Percentiles rank a stretch among this genome's conserved stretches.
Evolutionary conservation across 202 grass and related monocot species (phyloP).

Genomic region (Panicum hallii): DNA sequence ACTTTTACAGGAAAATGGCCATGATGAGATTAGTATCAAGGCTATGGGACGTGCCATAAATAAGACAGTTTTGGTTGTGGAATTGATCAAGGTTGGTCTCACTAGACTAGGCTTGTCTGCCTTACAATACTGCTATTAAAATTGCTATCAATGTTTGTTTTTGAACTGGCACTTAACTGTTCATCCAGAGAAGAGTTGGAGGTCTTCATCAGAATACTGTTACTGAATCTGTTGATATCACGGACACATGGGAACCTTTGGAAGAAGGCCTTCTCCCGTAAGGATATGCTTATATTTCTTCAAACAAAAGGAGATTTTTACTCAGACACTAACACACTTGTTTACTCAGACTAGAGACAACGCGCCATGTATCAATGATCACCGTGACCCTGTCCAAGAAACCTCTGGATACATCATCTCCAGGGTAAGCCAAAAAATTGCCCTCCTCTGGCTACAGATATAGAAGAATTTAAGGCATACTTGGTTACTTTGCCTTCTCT

Average conservation of each 20-base stretch:
- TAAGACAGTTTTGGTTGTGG: constrained; percentile 85
- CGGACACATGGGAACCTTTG: constrained; percentile 94
- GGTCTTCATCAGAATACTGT: constrained; percentile 81
- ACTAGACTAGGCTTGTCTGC: neutral
- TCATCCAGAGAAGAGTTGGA: constrained; percentile 78
- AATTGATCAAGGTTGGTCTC: constrained; percentile 80
- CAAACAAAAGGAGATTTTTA: constrained; percentile 21
- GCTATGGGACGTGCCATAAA: constrained; percentile 94
- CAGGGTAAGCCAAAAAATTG: constrained; percentile 59
- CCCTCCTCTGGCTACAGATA: neutral
- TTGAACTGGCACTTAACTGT: constrained; percentile 28
- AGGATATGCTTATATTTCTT: constrained; percentile 37
- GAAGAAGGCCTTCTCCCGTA: constrained; percentile 98
- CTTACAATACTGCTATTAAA: constrained; percentile 13
- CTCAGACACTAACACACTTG: constrained; percentile 18
- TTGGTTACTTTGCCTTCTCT: neutral
- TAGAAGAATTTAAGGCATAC: neutral
- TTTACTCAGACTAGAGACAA: constrained; percentile 75
- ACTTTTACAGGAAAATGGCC: constrained; percentile 70
- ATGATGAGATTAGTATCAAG: constrained; percentile 84
- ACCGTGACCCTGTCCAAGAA: constrained; percentile 75
- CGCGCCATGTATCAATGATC: constrained; percentile 82
- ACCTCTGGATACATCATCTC: constrained; percentile 67
- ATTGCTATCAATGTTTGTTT: neutral
- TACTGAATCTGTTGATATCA: constrained; percentile 87